Percentiles rank a stretch among this genome's conserved stretches.
These are phyloP conservation scores for Hirschfeldia incana DNA, from an alignment of 345 rosid genomes.

Conservation along the genomic window DNA sequence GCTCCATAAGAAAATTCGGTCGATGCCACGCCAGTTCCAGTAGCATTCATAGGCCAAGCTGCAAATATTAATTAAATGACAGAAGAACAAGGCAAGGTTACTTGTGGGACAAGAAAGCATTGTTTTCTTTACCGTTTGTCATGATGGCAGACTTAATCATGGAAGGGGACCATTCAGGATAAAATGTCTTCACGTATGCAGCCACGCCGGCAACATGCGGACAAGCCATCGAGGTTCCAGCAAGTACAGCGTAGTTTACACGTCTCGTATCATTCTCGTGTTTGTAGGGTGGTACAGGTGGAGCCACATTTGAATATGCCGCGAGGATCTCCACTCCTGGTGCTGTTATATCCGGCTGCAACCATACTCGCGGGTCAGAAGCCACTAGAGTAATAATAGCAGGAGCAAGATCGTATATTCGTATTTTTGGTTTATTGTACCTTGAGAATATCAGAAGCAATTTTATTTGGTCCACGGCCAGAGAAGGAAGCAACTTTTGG, in stretches of 20 bases:
- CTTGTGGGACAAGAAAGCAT: not conserved
- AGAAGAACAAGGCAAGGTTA: not conserved
- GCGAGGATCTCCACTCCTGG: slow-evolving; percentile 51
- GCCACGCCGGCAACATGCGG: slow-evolving; percentile 55
- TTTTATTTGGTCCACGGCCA: slow-evolving; percentile 35
- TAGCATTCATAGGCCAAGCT: no score
- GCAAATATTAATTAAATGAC: not conserved
- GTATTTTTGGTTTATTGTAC: not conserved
- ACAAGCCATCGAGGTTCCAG: slow-evolving; percentile 65
- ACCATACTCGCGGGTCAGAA: not conserved
- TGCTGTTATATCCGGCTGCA: slow-evolving; percentile 51
- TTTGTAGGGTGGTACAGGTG: not conserved
- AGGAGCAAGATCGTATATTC: not conserved
- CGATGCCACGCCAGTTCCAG: no score
- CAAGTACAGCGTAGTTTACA: slow-evolving; percentile 22
- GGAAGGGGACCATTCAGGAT: slow-evolving; percentile 60
- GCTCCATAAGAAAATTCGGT: no score
- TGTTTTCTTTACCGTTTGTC: slow-evolving; percentile 49
- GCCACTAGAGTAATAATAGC: not conserved
- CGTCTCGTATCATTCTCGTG: not conserved
- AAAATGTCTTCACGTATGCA: slow-evolving; percentile 42
- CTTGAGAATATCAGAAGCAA: slow-evolving; percentile 33
- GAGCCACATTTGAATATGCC: slow-evolving; percentile 32
- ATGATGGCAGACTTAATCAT: slow-evolving; percentile 60
- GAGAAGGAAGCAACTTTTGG: slow-evolving; percentile 40